Evolutionary conservation across 2,329 filamentous ascomycete genomes (phyloP).

Genomic region (Periconia digitata): DNA sequence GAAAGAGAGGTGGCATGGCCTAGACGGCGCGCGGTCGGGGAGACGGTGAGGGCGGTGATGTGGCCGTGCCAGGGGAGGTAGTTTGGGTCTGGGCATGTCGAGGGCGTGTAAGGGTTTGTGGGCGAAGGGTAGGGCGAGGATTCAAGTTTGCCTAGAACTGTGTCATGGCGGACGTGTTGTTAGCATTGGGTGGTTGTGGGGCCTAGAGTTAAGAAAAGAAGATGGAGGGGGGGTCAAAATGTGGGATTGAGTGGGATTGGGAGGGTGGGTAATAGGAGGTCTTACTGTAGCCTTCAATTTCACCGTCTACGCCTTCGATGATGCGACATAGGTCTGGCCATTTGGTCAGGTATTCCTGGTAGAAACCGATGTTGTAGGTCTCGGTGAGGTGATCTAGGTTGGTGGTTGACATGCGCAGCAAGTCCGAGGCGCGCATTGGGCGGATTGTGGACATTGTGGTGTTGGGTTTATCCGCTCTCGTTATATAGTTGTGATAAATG

Average conservation of each 20-base stretch:
- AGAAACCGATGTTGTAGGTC: slow-evolving; percentile 94
- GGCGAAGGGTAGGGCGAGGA: slow-evolving; percentile 72
- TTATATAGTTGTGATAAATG: no score
- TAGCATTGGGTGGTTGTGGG: not conserved
- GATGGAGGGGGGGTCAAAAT: no score
- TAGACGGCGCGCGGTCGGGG: slow-evolving; percentile 79
- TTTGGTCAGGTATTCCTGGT: slow-evolving; percentile 91
- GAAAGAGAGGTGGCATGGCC: slow-evolving; percentile 86
- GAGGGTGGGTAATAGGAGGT: slow-evolving; percentile 11
- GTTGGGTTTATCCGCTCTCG: no score
- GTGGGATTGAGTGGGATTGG: no score
- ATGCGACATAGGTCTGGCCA: slow-evolving; percentile 96
- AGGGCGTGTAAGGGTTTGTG: slow-evolving; percentile 69
- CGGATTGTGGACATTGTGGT: slow-evolving; percentile 88
- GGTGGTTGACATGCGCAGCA: slow-evolving; percentile 88
- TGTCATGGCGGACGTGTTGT: not conserved
- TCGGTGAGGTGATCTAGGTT: slow-evolving; percentile 97
- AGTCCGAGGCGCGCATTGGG: slow-evolving; percentile 68
- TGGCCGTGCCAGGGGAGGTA: slow-evolving; percentile 99
- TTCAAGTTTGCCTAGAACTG: slow-evolving; percentile 97
- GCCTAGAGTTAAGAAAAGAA: not conserved
- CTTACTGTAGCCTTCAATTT: slow-evolving; percentile 92
- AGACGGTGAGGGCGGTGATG: slow-evolving; percentile 92
- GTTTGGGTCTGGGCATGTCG: slow-evolving; percentile 54
- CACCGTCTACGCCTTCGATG: slow-evolving; percentile 81